Percentiles rank a stretch among this genome's conserved stretches.
Evolutionary conservation across 192 early-diverging fungal species (phyloP).

Genomic region (Rhizoclosmatium globosum): DNA sequence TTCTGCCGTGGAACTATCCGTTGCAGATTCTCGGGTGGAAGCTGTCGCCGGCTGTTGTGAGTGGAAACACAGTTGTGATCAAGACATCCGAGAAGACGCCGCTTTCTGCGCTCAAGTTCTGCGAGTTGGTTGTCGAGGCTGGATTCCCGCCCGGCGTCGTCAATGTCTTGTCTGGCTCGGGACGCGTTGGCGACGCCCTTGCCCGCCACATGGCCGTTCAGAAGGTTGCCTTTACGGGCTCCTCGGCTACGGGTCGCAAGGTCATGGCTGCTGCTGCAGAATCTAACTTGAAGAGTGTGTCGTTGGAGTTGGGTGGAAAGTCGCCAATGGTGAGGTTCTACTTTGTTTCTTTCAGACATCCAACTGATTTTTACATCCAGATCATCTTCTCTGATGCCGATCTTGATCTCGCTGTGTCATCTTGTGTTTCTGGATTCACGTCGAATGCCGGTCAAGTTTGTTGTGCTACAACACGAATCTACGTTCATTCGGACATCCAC

Average conservation of each 20-base stretch:
- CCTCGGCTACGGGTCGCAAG: slow-evolving; percentile 37
- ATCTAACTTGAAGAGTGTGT: slow-evolving; percentile 57
- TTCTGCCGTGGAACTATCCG: slow-evolving; percentile 42
- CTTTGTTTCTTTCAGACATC: slow-evolving; percentile 1
- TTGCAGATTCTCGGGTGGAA: slow-evolving; percentile 31
- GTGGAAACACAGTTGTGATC: slow-evolving; percentile 43
- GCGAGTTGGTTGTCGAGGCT: slow-evolving; percentile 42
- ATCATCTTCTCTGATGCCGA: slow-evolving; percentile 46
- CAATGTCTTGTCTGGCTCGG: slow-evolving; percentile 61
- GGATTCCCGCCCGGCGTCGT: slow-evolving; percentile 62
- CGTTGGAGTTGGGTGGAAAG: slow-evolving; percentile 52
- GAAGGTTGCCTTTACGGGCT: slow-evolving; percentile 73
- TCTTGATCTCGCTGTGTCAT: slow-evolving; percentile 38
- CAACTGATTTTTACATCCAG: too few relatives aligned
- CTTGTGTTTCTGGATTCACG: slow-evolving; percentile 26
- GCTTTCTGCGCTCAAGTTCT: slow-evolving; percentile 45
- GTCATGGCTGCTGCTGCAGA: slow-evolving; percentile 55
- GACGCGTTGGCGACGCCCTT: slow-evolving; percentile 63
- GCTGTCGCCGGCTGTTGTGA: slow-evolving; percentile 46
- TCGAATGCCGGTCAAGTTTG: slow-evolving; percentile 61
- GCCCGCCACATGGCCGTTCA: slow-evolving; percentile 57
- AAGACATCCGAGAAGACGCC: slow-evolving; percentile 52
- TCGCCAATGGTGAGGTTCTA: too few relatives aligned
- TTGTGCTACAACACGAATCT: slow-evolving; percentile 59
- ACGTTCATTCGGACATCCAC: slow-evolving; percentile 60